Conservation (phyloP, 2,329 filamentous ascomycete species). For the Clarireedia homoeocarpa region DNA sequence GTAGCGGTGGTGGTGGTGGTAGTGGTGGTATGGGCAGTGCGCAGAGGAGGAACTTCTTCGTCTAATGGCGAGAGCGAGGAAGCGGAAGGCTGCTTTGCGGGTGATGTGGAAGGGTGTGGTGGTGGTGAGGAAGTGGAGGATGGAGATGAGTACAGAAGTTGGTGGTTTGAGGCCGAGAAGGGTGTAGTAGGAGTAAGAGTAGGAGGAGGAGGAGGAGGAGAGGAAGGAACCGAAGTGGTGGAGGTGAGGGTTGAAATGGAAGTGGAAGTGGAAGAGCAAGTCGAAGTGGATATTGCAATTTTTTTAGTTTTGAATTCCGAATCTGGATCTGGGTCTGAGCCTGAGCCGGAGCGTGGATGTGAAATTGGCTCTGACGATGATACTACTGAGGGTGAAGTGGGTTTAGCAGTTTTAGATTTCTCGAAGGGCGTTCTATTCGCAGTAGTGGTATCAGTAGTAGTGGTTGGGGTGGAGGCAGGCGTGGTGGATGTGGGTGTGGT, state of each 20-base stretch:
- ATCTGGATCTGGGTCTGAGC: neutral
- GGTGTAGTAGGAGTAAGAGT: neutral
- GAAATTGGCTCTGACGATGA: neutral
- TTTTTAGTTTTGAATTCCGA: neutral
- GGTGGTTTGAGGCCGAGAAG: neutral
- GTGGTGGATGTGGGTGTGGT: neutral
- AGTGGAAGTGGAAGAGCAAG: neutral
- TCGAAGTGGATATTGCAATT: neutral
- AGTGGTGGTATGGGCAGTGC: neutral
- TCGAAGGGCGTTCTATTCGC: neutral
- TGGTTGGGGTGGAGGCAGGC: neutral
- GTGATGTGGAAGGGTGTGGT: neutral
- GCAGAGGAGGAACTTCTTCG: neutral
- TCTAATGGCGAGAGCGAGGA: neutral
- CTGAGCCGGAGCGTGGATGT: neutral
- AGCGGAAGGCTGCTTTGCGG: neutral
- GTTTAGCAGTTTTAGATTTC: neutral
- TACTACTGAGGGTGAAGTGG: neutral
- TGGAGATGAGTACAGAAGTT: neutral
- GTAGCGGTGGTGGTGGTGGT: too few relatives aligned
- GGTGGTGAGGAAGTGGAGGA: neutral
- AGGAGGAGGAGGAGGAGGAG: neutral
- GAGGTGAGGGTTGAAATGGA: neutral
- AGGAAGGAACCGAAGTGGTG: neutral
- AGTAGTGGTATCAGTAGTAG: neutral